Percentiles rank a stretch among this genome's conserved stretches.
Conservation (phyloP, 148 eudicot genomes). For the Cornus suecica region DNA sequence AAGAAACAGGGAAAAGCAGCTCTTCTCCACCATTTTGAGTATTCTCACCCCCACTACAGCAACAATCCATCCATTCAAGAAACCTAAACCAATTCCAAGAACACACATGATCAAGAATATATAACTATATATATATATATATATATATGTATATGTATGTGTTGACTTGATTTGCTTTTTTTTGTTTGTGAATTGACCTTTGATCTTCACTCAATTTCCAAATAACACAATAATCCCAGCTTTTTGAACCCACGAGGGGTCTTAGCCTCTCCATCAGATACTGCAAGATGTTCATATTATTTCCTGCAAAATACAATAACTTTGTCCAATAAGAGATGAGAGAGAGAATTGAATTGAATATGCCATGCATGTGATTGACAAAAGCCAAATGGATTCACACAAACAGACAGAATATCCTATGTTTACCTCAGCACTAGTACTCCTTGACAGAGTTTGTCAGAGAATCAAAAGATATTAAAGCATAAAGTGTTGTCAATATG, state of each 20-base stretch:
- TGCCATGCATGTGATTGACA: not conserved
- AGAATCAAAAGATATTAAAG: constrained; percentile 8
- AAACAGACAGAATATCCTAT: not conserved
- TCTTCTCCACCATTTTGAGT: constrained; percentile 31
- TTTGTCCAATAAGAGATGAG: not conserved
- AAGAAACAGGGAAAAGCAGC: constrained; percentile 26
- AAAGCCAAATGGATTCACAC: not conserved
- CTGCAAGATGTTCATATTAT: constrained; percentile 37
- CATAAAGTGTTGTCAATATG: not conserved
- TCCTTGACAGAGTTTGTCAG: not conserved
- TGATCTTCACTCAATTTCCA: constrained; percentile 90
- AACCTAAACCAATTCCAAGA: constrained; percentile 35
- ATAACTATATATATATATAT: not conserved
- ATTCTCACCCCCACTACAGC: constrained; percentile 62
- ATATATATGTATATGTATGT: not conserved
- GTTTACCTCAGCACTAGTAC: not conserved
- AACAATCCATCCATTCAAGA: constrained; percentile 72
- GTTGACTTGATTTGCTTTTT: not conserved
- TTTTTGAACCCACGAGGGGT: constrained; percentile 54
- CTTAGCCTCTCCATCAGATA: constrained; percentile 58
- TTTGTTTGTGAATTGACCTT: constrained; percentile 31
- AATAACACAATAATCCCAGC: constrained; percentile 82
- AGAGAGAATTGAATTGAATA: not conserved
- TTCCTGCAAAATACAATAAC: constrained; percentile 22
- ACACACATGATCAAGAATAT: not conserved